These are phyloP conservation scores for Botrytis byssoidea DNA, from an alignment of 2,329 filamentous ascomycete species.

Conservation along the genomic window DNA sequence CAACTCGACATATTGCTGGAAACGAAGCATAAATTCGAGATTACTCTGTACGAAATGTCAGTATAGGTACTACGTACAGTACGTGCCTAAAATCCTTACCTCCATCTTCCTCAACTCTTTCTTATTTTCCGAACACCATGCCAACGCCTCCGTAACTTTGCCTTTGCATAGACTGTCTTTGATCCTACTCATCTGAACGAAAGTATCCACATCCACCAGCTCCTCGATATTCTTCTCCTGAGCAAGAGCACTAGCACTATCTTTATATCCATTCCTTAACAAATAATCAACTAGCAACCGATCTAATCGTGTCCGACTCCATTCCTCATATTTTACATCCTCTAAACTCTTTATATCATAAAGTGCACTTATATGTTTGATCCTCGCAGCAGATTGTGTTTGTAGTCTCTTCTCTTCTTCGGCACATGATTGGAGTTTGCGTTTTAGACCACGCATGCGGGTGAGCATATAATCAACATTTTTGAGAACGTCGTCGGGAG, in stretches of 20 bases:
- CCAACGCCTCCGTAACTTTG: slow-evolving; percentile 74
- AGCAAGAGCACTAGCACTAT: slow-evolving; percentile 74
- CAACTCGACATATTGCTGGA: slow-evolving; percentile 94
- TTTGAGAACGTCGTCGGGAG: slow-evolving; percentile 71
- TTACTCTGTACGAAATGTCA: slow-evolving; percentile 55
- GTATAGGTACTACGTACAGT: not conserved
- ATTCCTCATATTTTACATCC: slow-evolving; percentile 90
- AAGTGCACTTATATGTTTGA: slow-evolving; percentile 77
- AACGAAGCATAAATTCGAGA: slow-evolving; percentile 87
- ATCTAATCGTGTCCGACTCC: slow-evolving; percentile 80
- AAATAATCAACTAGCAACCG: slow-evolving; percentile 90
- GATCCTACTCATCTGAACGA: slow-evolving; percentile 77
- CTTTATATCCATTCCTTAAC: slow-evolving; percentile 75
- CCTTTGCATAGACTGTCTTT: slow-evolving; percentile 68
- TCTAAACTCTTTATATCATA: slow-evolving; percentile 77
- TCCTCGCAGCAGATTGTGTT: slow-evolving; percentile 70
- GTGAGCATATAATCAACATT: slow-evolving; percentile 82
- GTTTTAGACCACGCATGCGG: slow-evolving; percentile 81
- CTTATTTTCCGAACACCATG: slow-evolving; percentile 93
- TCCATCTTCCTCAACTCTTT: slow-evolving; percentile 86
- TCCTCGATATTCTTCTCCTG: slow-evolving; percentile 72
- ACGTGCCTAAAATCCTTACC: slow-evolving; percentile 46
- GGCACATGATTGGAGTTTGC: slow-evolving; percentile 75
- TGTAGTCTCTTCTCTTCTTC: slow-evolving; percentile 79
- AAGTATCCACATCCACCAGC: slow-evolving; percentile 85